Evolutionary conservation across 2,329 filamentous ascomycete genomes (phyloP).

Genomic region (Botryosphaeria agaves): DNA sequence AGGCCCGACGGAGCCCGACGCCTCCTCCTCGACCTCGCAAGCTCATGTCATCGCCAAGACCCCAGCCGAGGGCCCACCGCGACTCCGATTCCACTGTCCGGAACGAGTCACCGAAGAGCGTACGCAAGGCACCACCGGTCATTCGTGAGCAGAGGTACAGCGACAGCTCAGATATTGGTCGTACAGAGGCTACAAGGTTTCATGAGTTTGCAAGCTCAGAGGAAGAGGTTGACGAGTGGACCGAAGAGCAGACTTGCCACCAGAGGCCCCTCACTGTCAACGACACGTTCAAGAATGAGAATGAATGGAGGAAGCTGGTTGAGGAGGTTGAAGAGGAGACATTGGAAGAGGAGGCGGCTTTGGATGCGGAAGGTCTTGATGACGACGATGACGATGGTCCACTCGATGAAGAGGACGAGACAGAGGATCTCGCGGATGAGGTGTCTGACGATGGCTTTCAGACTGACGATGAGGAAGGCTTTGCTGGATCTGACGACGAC

Average conservation of each 20-base stretch:
- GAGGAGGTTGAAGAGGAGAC: slow-evolving; percentile 88
- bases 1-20: slow-evolving; percentile 17
- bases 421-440: slow-evolving; percentile 32
- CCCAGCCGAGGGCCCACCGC: slow-evolving; percentile 19
- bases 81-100: slow-evolving; percentile 33
- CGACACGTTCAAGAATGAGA: slow-evolving; percentile 82
- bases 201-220: slow-evolving; percentile 83
- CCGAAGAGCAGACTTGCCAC: slow-evolving; percentile 48
- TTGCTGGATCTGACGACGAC: slow-evolving; percentile 51
- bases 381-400: slow-evolving; percentile 23
- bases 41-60: slow-evolving; percentile 14
- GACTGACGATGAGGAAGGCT: slow-evolving; percentile 61
- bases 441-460: slow-evolving; percentile 54
- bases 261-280: slow-evolving; percentile 65
- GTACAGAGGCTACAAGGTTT: slow-evolving; percentile 46
- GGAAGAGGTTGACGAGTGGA: slow-evolving; percentile 80
- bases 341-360: slow-evolving; percentile 43
- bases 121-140: slow-evolving; percentile 18
- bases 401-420: slow-evolving; percentile 30
- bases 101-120: slow-evolving; percentile 26
- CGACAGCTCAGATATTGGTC: slow-evolving; percentile 21
- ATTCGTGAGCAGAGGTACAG: slow-evolving; percentile 17
- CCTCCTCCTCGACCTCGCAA: slow-evolving; percentile 19
- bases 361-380: slow-evolving; percentile 22
- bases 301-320: slow-evolving; percentile 66